Evolutionary conservation across 2,329 filamentous ascomycete species (phyloP), one percentile per base, ranked within the genome.

Genomic region (Diaporthe ilicicola): DNA sequence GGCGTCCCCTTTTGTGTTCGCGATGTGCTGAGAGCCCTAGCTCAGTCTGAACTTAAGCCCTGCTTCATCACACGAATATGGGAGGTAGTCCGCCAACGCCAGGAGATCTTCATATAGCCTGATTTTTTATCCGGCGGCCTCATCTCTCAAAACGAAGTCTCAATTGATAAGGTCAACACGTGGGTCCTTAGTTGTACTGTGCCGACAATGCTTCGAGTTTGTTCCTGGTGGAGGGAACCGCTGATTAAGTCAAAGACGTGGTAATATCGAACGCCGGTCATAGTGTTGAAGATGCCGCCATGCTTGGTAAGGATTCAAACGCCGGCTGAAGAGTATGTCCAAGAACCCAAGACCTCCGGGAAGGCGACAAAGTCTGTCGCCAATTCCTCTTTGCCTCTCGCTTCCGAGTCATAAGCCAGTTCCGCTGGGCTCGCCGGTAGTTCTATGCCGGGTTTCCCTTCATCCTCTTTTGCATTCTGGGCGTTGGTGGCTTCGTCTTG

Each of bases 401-500:
- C 19, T 27, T 5, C 15, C 15, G 29, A 9, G 27, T 24, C n/a
- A 12, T 19, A 12, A 46, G 42, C n/a, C 27, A 19, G 42, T 22
- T 27, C 42, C 32, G n/a, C 48, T 27, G 29, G 24, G 59, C 44
- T 37, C 22, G 7, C 46, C 32, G 17, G 37, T 24, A 32, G n/a
- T 10, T 6, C 29, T 56, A 75, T 67, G 72, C 64, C 32, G 79
- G 77, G 72, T 86, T 87, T 46, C 80, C 82, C 78, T 89, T 89
- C 69, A 83, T 78, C 61, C 87, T 84, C 78, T 89, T 89, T 76
- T 78, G 80, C 83, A 90, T 87, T 73, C 88, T 81, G 29, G 88
- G 88, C 44, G 88, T 90, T 34, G 86, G 83, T 8, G 87, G 88
- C 76, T 90, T 89, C 53, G 82, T 81, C 76, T 85, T 84, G 74